Conservation (phyloP, 2,329 filamentous ascomycete genomes). For the Escovopsis sp. region DNA sequence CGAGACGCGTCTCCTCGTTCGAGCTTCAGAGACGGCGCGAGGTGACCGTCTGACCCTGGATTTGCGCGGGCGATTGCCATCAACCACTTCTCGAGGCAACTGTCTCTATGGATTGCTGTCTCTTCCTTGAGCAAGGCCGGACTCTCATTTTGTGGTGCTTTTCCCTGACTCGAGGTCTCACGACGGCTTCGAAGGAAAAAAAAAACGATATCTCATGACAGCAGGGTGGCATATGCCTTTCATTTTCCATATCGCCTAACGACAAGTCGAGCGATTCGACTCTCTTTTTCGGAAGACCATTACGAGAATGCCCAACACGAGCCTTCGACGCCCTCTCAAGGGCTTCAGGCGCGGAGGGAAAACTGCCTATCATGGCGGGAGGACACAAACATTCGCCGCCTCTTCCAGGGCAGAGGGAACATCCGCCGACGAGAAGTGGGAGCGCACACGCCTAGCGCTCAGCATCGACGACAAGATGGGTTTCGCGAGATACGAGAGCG, state of each 20-base stretch:
- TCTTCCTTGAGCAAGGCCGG: too few species aligned
- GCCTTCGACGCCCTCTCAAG: slow-evolving; percentile 45
- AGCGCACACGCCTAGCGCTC: slow-evolving; percentile 69
- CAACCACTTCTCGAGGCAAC: slow-evolving; percentile 2
- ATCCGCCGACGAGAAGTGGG: slow-evolving; percentile 83
- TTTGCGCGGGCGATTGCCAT: background rate
- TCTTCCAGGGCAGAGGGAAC: slow-evolving; percentile 70
- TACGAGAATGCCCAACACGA: slow-evolving; percentile 42
- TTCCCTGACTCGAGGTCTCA: too few species aligned
- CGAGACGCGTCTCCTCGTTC: slow-evolving; percentile 16
- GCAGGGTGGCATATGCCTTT: too few species aligned
- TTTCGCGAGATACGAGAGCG: slow-evolving; percentile 81
- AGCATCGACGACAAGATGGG: slow-evolving; percentile 91
- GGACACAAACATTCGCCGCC: slow-evolving; percentile 65
- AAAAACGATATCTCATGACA: too few species aligned
- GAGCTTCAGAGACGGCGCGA: too few species aligned
- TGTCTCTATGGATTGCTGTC: background rate
- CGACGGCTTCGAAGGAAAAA: too few species aligned
- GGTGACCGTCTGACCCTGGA: too few species aligned
- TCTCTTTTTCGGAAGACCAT: too few species aligned
- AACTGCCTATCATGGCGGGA: slow-evolving; percentile 52
- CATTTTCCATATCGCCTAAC: too few species aligned
- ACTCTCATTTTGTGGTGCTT: too few species aligned
- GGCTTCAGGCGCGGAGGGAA: slow-evolving; percentile 56
- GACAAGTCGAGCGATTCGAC: too few species aligned